Evolutionary conservation across 148 eudicot genomes (phyloP), one percentile per base, ranked within the genome.

Genomic region (Rhododendron ferrugineum): DNA sequence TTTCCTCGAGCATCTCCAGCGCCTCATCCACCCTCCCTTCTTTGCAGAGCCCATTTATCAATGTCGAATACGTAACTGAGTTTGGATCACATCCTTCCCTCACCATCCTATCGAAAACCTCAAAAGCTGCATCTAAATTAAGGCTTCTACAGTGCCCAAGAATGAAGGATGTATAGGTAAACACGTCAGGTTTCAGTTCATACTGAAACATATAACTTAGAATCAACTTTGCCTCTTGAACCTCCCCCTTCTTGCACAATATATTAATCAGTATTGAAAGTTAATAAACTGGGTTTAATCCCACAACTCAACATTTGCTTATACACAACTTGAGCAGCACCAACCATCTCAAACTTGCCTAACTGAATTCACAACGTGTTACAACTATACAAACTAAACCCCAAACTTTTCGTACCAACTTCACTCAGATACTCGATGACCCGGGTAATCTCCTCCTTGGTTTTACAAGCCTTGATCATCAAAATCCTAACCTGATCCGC

Each of bases 191-290:
- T 8, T 76, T 58, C 88, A 92, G 62, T 28, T 88, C 95, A 81
- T 46, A 87, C 87, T 80, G 90, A 89, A 83, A 88, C 76, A 93
- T 86, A 87, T 83, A 82, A 84, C 89, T 79, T 22, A 94, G 82
- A 83, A 91, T 28, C 82, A 89, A 54, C 84, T 91, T 88, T 32
- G 92, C 98, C 80, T 90, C 92, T 75, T 74, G 86, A 77, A 94
- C 85, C 86, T 78, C 90, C 52, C 95, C 98, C 86, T 86, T 91
- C 88, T 94, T 94, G 78, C 98, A 93, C 54, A 87, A 85, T 28
- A 92, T 87, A 86, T 93, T 93, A 40, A 92, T 94, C 94, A 22
- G 92, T 93, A 88, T 93, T 93, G 78, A 91, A 90, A 47, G 96
- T 93, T 86, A 94, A 86, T 80, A 93, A 88, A 87, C 89, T 94